Percentiles rank a stretch among this genome's conserved stretches.
Conservation (phyloP, 495 filamentous ascomycete genomes). For the Aspergillus diversus region DNA sequence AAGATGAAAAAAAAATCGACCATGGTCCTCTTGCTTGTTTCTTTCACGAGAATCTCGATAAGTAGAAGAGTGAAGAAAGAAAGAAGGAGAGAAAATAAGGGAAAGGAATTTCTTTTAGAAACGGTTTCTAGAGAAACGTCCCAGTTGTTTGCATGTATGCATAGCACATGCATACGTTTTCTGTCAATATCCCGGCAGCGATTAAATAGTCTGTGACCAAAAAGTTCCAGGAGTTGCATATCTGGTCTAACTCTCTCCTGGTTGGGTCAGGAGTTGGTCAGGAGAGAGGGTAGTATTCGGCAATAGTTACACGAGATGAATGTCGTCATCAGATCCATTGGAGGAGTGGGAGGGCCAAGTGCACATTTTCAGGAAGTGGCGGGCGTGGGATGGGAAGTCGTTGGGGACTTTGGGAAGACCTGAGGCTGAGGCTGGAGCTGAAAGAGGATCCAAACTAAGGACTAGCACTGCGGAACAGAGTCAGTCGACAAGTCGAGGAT, state of each 20-base stretch:
- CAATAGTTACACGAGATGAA: constrained; percentile 12
- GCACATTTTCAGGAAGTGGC: neutral
- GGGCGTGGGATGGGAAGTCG: constrained; percentile 3
- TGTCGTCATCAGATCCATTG: constrained; percentile 17
- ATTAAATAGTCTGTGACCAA: neutral
- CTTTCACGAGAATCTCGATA: neutral
- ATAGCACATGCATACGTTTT: constrained; percentile 15
- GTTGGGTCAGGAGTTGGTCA: neutral
- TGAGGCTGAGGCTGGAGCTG: constrained; percentile 24
- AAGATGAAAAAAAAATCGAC: constrained; percentile 4
- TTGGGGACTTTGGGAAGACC: neutral
- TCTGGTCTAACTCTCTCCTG: neutral
- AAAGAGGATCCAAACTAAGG: constrained; percentile 5
- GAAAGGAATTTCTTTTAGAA: too few relatives aligned
- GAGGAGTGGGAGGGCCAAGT: neutral
- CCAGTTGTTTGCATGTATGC: constrained; percentile 4
- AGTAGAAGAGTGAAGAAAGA: neutral
- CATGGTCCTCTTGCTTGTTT: constrained; percentile 3
- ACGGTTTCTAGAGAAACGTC: neutral
- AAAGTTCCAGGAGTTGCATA: neutral
- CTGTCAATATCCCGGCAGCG: constrained; percentile 5
- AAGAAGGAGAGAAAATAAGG: too few relatives aligned
- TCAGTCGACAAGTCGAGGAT: constrained; percentile 4
- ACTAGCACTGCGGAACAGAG: constrained; percentile 11
- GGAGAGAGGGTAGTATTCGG: neutral